Base-by-base conservation (phyloP, 768 basidiomycete species). In the Ramaria sp. region DNA sequence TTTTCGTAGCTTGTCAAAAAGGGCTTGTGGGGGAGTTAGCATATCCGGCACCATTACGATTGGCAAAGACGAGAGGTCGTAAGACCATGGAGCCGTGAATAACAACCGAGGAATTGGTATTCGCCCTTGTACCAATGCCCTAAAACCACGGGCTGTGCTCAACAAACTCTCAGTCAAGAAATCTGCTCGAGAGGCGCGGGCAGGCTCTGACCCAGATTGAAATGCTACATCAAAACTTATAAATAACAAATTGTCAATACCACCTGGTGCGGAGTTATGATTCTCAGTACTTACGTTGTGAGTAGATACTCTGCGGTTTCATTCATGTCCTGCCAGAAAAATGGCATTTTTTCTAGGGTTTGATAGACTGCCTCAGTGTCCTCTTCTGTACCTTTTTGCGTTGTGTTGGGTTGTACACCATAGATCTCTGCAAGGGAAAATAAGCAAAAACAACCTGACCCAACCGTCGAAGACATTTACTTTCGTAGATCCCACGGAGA, bases 161-260 rank as follows among this genome's bases (percentile, higher is more conserved):
- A 86, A 63, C n/a, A 70, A 64, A 60, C 73, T 76, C 9, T 75
- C 75, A 0, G 82, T 73, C 19, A 88, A 67, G 61, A 88, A 85
- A 63, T 82, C 79, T 1, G 82, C 73, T 52, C 79, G 71, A 0
- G 74, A 72, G 4, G 70, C 57, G 24, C 70, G 59, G 12, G 54
- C 41, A 1, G 79, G 78, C 59, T 80, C 78, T 11, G 75, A 72
- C 10, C 78, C 78, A 19, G 79, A 70, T 33, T 76, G 73, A 60
- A 83, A 78, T 2, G 78, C 72, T 24, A 86, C 66, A 63, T 91
- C 88, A 59, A 76, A 81, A 13, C 88, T 89, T 58, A 46, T 22
- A 20, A 10, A 27, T 7, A 15, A 13, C 9, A 19, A 10, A 34
- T 38, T 49, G 19, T 33, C 7, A 24, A 51, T 0, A 43, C 13